Base-by-base conservation (phyloP, 805 yeast genomes). In the Clavispora santaluciae region DNA sequence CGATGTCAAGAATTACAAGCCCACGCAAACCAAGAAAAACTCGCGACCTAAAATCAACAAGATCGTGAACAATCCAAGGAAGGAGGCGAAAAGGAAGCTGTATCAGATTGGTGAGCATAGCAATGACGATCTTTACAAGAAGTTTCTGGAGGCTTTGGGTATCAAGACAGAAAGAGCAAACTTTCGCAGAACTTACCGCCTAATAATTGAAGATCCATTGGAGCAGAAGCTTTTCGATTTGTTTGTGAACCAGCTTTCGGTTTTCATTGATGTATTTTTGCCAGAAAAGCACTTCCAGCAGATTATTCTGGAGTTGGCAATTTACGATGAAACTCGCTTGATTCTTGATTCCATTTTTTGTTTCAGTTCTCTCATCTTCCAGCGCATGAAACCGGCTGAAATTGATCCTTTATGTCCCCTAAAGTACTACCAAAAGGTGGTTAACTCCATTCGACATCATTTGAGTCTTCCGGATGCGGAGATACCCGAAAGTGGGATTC, bases 241-340 rank as follows among this genome's bases (percentile, higher is more conserved):
- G 25, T 67, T 64, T 41, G 59, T 60, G 21, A 54, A 63, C 33
- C 50, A 45, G 16, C 45, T 63, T 12, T 54, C 70, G 4, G 43
- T 45, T 13, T 55, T 57, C 36, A 53, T 66, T 37, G 72, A 68
- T 41, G 54, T 63, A 29, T 64, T 64, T 35, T 49, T 65, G 34
- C 56, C 57, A 1, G 53, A 52, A 17, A 58, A 58, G 17, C 49
- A 56, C 12, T 68, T 63, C 44, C 50, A 53, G 22, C 57, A 56
- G 22, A 50, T 68, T 3, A 54, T 68, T 1, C 59, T 71, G 3
- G 63, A 63, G 38, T 40, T 68, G 43, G 70, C 72, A 4, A 46
- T 68, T 17, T 47, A 56, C 36, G 72, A 68, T 40, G 70, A 67
- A 8, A 63, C 72, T 2, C 53, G 63, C 18, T 59, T 67, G 64